phyloP scores from a whole-genome alignment of 2,329 filamentous ascomycete genomes.

The Magnaporthales sp. region DNA sequence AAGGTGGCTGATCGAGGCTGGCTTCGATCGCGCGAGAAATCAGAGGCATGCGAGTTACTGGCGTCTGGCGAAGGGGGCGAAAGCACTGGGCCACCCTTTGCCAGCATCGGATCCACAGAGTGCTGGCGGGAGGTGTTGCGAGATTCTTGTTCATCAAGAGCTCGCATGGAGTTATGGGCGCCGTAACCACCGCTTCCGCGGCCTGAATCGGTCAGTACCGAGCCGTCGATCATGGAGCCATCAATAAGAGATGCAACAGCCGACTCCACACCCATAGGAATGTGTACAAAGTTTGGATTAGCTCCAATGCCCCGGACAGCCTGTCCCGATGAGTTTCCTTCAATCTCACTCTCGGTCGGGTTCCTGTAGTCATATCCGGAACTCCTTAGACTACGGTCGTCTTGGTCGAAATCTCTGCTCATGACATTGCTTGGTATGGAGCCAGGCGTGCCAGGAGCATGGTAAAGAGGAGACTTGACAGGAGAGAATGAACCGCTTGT shows the following conservation, averaged over 20 bases:
- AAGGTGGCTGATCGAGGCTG: conserved; percentile 18
- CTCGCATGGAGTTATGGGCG: conserved; percentile 23
- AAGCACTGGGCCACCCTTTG: conserved; percentile 16
- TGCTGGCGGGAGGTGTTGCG: conserved; percentile 15
- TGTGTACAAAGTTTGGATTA: conserved; percentile 70
- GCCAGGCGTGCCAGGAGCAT: conserved; percentile 34
- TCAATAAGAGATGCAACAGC: conserved; percentile 80
- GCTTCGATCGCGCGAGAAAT: conserved; percentile 4
- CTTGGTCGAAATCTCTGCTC: conserved; percentile 46
- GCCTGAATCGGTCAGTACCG: conserved; percentile 57
- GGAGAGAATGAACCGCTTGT: conserved; percentile 49
- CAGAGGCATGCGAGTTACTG: conserved; percentile 18
- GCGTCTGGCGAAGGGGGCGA: conserved; percentile 16
- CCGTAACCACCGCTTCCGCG: conserved; percentile 38
- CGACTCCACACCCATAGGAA: conserved; percentile 69
- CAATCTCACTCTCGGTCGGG: conserved; percentile 45
- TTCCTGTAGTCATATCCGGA: conserved; percentile 47
- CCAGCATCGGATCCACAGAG: background rate
- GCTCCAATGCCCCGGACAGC: conserved; percentile 62
- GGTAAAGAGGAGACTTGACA: conserved; percentile 43
- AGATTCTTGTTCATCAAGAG: conserved; percentile 28
- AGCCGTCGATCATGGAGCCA: conserved; percentile 61
- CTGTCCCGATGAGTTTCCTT: conserved; percentile 54
- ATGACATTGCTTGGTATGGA: conserved; percentile 46
- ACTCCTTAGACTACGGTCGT: conserved; percentile 45